phyloP scores from a whole-genome alignment of 164 flowering plant genomes.

The Vitis labrusca region DNA sequence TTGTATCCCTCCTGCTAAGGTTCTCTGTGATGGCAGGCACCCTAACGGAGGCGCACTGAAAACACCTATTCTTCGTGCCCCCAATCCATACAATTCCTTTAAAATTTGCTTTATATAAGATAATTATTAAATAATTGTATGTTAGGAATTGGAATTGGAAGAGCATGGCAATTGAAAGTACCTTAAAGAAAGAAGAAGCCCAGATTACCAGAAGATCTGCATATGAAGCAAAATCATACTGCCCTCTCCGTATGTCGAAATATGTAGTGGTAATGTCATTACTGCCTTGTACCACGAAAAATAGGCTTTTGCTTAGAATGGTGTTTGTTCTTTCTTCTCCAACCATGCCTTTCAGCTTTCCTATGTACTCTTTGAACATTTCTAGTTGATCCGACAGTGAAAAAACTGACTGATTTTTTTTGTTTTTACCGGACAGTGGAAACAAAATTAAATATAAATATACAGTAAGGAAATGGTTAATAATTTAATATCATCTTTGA shows the following conservation, averaged over 20 bases:
- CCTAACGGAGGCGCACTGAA: constrained; percentile 22
- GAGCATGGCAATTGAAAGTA: constrained; percentile 8
- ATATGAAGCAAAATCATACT: constrained; percentile 53
- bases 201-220: constrained; percentile 37
- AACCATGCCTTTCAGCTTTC: constrained; percentile 35
- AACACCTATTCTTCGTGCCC: constrained; percentile 27
- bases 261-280: constrained; percentile 69
- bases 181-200: constrained; percentile 52
- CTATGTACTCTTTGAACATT: constrained; percentile 57
- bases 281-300: constrained; percentile 48
- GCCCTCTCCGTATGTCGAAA: constrained; percentile 25
- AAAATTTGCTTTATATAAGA: too few species aligned
- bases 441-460: background rate
- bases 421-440: background rate
- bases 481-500: background rate
- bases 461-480: background rate
- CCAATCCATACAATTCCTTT: constrained; percentile 16
- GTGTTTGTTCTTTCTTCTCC: constrained; percentile 51
- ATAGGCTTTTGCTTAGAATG: constrained; percentile 46
- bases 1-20: constrained; percentile 12
- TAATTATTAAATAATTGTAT: too few species aligned
- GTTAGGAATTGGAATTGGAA: background rate
- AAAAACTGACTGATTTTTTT: constrained; percentile 39
- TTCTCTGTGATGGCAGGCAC: constrained; percentile 23
- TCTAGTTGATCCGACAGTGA: constrained; percentile 52